These are phyloP conservation scores for Xylariaceae sp. DNA, from an alignment of 2,329 filamentous ascomycete genomes.

Conservation along the genomic window DNA sequence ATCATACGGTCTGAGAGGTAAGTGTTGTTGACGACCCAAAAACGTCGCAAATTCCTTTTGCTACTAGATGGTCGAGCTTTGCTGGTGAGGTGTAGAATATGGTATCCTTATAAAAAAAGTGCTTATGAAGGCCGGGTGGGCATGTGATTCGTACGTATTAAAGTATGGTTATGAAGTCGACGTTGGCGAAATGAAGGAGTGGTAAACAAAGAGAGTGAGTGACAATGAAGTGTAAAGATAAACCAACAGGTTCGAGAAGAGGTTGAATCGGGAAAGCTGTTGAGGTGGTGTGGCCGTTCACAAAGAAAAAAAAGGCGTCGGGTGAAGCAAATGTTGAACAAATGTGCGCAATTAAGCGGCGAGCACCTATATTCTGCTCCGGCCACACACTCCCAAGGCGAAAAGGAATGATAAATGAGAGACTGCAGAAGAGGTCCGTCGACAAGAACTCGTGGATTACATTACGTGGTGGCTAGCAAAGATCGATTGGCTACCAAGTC, in stretches of 20 bases:
- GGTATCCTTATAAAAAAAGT: too few relatives aligned
- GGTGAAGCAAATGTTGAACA: constrained; percentile 20
- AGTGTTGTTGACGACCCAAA: too few relatives aligned
- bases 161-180: constrained; percentile 2
- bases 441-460: constrained; percentile 28
- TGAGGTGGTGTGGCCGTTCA: constrained; percentile 19
- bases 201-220: constrained; percentile 16
- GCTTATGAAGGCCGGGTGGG: too few relatives aligned
- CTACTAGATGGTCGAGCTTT: too few relatives aligned
- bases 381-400: constrained; percentile 19
- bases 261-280: constrained; percentile 18
- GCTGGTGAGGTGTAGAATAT: too few relatives aligned
- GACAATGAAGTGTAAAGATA: constrained; percentile 14
- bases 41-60: too few relatives aligned
- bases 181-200: constrained; percentile 9
- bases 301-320: constrained; percentile 22
- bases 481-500: constrained; percentile 30
- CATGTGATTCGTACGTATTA: constrained; percentile 4
- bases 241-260: constrained; percentile 21
- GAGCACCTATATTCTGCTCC: constrained; percentile 18
- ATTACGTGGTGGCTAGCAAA: constrained; percentile 12
- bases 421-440: constrained; percentile 20
- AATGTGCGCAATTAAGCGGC: constrained; percentile 19
- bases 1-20: too few relatives aligned
- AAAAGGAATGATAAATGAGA: constrained; percentile 24